A percentile compares a stretch with the other conserved stretches of the same genome.
Evolutionary conservation across 192 early-diverging fungal species (phyloP).

Genomic region (Phycomyces nitens): DNA sequence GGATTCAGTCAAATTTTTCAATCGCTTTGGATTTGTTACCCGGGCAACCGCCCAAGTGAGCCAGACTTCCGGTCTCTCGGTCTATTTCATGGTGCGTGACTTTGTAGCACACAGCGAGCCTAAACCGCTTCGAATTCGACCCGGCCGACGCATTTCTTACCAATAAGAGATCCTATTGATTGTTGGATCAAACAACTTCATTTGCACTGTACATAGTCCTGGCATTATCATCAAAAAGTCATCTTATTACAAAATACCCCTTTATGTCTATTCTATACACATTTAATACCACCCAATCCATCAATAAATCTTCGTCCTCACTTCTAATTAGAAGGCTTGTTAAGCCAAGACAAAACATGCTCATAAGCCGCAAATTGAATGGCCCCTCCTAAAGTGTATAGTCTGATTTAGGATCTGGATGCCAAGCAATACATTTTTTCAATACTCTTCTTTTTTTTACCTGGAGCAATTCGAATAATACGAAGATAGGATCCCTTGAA

Average conservation of each 20-base stretch:
- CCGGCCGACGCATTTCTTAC: constrained; percentile 25
- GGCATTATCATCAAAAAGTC: too few species aligned
- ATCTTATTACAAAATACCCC: too few species aligned
- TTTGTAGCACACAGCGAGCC: constrained; percentile 6
- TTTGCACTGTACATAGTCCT: too few species aligned
- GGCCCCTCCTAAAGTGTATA: constrained; percentile 25
- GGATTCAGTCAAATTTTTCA: constrained; percentile 26
- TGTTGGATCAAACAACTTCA: neutral
- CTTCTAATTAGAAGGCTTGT: neutral
- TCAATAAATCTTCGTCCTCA: too few species aligned
- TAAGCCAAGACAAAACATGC: constrained; percentile 17
- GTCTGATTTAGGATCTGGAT: too few species aligned
- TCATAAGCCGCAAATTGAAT: constrained; percentile 40
- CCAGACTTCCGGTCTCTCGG: constrained; percentile 11
- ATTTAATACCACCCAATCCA: too few species aligned
- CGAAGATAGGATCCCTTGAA: constrained; percentile 39
- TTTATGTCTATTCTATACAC: too few species aligned
- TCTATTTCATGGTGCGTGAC: constrained; percentile 25
- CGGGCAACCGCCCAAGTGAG: constrained; percentile 4
- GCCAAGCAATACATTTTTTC: too few species aligned
- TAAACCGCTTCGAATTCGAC: constrained; percentile 17
- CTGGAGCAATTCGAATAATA: constrained; percentile 39
- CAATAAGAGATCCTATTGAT: neutral
- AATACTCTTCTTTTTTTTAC: constrained; percentile 10
- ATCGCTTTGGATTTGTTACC: constrained; percentile 25